Base-by-base conservation (phyloP, 495 filamentous ascomycete species). In the Corynascus novoguineensis region DNA sequence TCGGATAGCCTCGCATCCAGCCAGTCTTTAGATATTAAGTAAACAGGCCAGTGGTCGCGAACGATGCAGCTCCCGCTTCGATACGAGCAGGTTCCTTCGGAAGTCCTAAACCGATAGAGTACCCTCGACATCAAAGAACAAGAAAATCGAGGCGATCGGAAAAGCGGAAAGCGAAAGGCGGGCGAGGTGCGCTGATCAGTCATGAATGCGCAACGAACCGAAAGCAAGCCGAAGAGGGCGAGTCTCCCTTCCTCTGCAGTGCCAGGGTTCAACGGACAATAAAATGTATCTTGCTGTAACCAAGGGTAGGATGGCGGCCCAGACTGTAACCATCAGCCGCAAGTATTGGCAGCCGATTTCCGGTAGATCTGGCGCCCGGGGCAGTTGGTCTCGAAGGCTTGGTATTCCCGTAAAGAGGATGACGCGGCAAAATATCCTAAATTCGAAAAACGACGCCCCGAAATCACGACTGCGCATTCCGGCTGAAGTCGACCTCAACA, bases 361-460 rank as follows among this genome's bases (percentile, higher is more conserved):
- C 61, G 67, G 63, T 59, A 68, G 67, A 69, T 68, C 59, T 68
- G 60, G 49, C 7, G 41, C n/a, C 22, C 38, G 38, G 51, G 35
- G 19, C 24, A 31, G 25, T 24, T 31, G 38, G 22, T 47, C 12
- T n/a, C 7, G 32, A 62, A 56, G 50, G 56, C 59, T 68, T 62
- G 66, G 59, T 58, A 58, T 61, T 58, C 57, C 63, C 38, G 61
- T 56, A 61, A 60, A 59, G 51, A 21, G 25, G 60, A 55, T 58
- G 63, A 63, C 57, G 60, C 56, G 63, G 63, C 60, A 65, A 50
- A 60, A 62, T 51, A 35, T 49, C 48, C 57, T 38, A 63, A 64
- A 61, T 64, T 63, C 52, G 62, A 57, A 45, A 53, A 54, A 21
- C 44, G 28, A 37, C 40, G 28, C 4, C 22, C 27, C 24, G n/a